A percentile compares a stretch with the other conserved stretches of the same genome.
Evolutionary conservation across 768 basidiomycete species (phyloP).

Genomic region (Tephrocybe sp.): DNA sequence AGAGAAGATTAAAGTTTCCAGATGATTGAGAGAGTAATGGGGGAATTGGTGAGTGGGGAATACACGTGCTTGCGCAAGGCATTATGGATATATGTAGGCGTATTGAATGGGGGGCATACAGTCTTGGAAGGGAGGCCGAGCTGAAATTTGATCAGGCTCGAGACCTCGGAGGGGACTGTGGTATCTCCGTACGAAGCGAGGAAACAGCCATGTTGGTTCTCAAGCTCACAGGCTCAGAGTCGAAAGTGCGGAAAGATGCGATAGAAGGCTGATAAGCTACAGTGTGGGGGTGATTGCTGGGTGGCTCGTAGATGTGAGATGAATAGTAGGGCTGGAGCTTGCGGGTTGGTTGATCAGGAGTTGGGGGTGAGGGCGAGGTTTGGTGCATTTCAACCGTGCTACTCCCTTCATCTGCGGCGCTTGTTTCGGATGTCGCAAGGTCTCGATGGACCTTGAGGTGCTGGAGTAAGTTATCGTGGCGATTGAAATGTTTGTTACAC

Average conservation of each 20-base stretch:
- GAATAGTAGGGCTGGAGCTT: constrained; percentile 12
- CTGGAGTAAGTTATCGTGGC: constrained; percentile 79
- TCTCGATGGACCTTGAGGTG: constrained; percentile 71
- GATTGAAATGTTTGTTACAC: constrained; percentile 74
- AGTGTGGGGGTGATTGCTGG: constrained; percentile 6
- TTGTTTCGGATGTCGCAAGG: constrained; percentile 14
- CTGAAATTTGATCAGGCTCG: not conserved
- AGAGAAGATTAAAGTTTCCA: not conserved
- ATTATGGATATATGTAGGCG: not conserved
- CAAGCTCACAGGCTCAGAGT: constrained; percentile 25
- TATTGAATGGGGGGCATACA: not conserved
- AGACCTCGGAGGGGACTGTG: constrained; percentile 22
- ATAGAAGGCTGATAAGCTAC: constrained; percentile 6
- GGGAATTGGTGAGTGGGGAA: not conserved
- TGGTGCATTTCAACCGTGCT: constrained; percentile 12
- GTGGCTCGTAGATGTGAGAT: constrained; percentile 9
- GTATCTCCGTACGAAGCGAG: constrained; percentile 40
- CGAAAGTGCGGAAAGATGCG: constrained; percentile 5
- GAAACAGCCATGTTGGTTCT: constrained; percentile 43
- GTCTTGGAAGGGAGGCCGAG: not conserved
- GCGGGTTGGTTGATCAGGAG: constrained; percentile 6
- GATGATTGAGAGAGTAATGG: not conserved
- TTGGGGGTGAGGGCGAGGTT: constrained; percentile 12
- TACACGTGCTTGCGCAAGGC: not conserved
- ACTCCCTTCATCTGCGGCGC: constrained; percentile 9